Percentiles rank a stretch among this genome's conserved stretches.
These are phyloP conservation scores for Citrus reticulata DNA, from an alignment of 345 rosid species.

Conservation along the genomic window DNA sequence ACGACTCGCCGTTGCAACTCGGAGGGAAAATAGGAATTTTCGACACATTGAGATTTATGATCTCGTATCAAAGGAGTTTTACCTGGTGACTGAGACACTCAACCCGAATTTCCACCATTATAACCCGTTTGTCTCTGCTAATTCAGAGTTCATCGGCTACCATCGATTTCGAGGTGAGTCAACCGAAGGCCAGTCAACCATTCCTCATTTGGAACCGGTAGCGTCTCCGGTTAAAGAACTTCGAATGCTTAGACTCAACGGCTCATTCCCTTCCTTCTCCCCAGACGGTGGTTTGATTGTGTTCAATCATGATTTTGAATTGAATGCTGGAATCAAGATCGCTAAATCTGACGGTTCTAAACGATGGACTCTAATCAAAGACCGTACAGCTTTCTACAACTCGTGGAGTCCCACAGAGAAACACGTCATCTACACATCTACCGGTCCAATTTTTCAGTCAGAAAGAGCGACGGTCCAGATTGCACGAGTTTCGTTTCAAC, in stretches of 20 bases:
- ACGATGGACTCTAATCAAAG: constrained; percentile 65
- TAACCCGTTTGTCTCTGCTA: constrained; percentile 67
- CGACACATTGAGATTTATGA: constrained; percentile 80
- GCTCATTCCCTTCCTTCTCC: constrained; percentile 66
- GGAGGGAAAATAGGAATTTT: constrained; percentile 38
- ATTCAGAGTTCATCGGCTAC: constrained; percentile 55
- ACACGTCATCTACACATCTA: constrained; percentile 62
- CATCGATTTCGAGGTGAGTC: constrained; percentile 83
- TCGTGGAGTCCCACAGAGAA: constrained; percentile 80
- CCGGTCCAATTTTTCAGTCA: constrained; percentile 73
- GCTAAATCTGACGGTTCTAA: constrained; percentile 70
- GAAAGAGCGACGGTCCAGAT: constrained; percentile 57
- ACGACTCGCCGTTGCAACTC: constrained; percentile 68
- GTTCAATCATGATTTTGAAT: constrained; percentile 41
- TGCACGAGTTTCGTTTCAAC: constrained; percentile 61
- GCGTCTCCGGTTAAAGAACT: constrained; percentile 49
- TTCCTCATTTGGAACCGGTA: constrained; percentile 69
- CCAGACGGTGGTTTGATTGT: constrained; percentile 58
- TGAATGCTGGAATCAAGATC: constrained; percentile 44
- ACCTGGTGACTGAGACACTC: constrained; percentile 42
- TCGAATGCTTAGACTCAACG: constrained; percentile 59
- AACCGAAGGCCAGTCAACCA: constrained; percentile 35
- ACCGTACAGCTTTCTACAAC: constrained; percentile 68
- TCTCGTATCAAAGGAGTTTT: constrained; percentile 35
- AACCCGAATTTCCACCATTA: constrained; percentile 75